These are phyloP conservation scores for Nitzschia sp. DNA, from an alignment of 108 stramenopile species.

Conservation along the genomic window DNA sequence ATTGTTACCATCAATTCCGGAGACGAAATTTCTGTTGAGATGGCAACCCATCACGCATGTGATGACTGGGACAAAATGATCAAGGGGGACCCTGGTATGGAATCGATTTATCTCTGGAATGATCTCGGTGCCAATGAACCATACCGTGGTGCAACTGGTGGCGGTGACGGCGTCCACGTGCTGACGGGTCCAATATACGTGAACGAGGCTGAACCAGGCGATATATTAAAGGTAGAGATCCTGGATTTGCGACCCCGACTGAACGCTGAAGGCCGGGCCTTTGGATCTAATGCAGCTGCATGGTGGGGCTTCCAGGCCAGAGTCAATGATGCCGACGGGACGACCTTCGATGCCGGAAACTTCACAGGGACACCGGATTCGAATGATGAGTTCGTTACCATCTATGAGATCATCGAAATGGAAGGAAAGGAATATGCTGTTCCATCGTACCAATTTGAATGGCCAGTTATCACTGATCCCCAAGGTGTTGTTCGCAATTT, in stretches of 20 bases:
- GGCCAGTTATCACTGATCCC: slow-evolving; percentile 36
- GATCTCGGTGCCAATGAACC: slow-evolving; percentile 19
- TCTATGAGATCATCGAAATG: slow-evolving; percentile 30
- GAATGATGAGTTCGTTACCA: slow-evolving; percentile 41
- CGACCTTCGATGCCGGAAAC: slow-evolving; percentile 26
- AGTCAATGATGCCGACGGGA: slow-evolving; percentile 30
- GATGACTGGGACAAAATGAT: slow-evolving; percentile 53
- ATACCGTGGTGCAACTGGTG: slow-evolving; percentile 35
- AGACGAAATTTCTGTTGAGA: slow-evolving; percentile 34
- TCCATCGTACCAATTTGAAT: slow-evolving; percentile 41
- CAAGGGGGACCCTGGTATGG: slow-evolving; percentile 46
- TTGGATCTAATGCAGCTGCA: slow-evolving; percentile 38
- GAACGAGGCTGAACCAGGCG: slow-evolving; percentile 39
- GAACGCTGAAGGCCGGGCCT: slow-evolving; percentile 34
- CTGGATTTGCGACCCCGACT: slow-evolving; percentile 25
- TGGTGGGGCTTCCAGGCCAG: slow-evolving; percentile 46
- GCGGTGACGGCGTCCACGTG: slow-evolving; percentile 32
- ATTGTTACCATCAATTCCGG: slow-evolving; percentile 35
- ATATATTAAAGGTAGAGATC: slow-evolving; percentile 40
- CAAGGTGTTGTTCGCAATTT: slow-evolving; percentile 32
- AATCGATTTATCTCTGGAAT: slow-evolving; percentile 37
- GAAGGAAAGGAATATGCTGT: slow-evolving; percentile 32
- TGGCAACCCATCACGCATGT: slow-evolving; percentile 55
- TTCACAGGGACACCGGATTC: slow-evolving; percentile 35
- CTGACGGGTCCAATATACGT: slow-evolving; percentile 46